These are phyloP conservation scores for Coix lacrymajobi DNA, from an alignment of 176 grass and related monocot species.

Conservation along the genomic window DNA sequence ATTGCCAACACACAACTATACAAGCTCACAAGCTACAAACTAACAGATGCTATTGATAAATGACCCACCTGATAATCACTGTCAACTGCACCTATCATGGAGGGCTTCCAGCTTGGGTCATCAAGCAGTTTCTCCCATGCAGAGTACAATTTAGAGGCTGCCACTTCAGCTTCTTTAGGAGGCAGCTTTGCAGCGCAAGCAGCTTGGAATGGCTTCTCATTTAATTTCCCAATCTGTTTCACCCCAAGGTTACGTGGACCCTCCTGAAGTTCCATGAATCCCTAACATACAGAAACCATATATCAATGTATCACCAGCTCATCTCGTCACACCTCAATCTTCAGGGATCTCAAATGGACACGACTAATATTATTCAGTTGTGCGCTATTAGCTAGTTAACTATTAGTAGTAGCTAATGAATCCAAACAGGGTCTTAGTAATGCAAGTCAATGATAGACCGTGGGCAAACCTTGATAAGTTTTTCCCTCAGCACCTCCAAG, in stretches of 20 bases:
- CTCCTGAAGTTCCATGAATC: not conserved
- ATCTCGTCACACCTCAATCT: not conserved
- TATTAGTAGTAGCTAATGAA: no score
- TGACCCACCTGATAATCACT: not conserved
- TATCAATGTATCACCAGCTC: not conserved
- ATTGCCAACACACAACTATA: not conserved
- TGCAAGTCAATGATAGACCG: not conserved
- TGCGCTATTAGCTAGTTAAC: no score
- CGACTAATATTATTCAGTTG: not conserved
- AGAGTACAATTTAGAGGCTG: not conserved
- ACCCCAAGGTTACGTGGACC: not conserved
- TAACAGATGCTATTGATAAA: not conserved
- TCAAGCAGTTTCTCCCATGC: conserved; percentile 15
- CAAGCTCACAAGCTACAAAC: not conserved
- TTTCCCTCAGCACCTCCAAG: not conserved
- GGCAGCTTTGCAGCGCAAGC: not conserved
- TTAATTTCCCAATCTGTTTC: conserved; percentile 18
- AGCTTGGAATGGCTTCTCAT: not conserved
- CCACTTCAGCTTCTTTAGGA: not conserved
- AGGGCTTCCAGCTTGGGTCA: conserved; percentile 17
- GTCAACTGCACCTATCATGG: not conserved
- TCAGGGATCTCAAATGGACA: not conserved
- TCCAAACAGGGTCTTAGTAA: no score
- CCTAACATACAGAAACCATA: not conserved
- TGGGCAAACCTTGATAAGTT: conserved; percentile 2